A percentile compares a stretch with the other conserved stretches of the same genome.
Conservation (phyloP, 2,329 filamentous ascomycete genomes). For the Calycina marina region DNA sequence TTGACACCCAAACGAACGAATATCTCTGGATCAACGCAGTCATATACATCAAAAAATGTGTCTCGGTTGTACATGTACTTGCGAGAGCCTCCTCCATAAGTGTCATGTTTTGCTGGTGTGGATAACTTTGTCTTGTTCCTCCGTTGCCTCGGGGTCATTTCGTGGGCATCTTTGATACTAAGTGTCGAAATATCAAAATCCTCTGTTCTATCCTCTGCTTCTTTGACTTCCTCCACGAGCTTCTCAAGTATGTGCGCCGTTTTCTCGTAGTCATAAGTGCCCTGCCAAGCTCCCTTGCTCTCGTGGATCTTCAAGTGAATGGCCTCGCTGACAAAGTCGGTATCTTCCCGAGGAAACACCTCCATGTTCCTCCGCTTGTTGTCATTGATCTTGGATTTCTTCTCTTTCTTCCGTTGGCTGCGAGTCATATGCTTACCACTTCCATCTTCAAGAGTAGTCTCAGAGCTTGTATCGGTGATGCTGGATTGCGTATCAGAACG, state of each 20-base stretch:
- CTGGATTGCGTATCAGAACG: constrained; percentile 3
- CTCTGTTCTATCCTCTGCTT: too few relatives aligned
- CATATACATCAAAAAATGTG: constrained; percentile 7
- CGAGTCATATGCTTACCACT: constrained; percentile 9
- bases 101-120: constrained; percentile 9
- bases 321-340: constrained; percentile 18
- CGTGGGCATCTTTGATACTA: constrained; percentile 8
- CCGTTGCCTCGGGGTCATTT: constrained; percentile 17
- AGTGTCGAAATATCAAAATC: too few relatives aligned
- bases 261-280: constrained; percentile 11
- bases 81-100: constrained; percentile 9
- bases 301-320: constrained; percentile 17
- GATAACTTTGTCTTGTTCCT: constrained; percentile 10
- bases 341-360: constrained; percentile 13
- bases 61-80: constrained; percentile 7
- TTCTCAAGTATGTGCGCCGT: constrained; percentile 1
- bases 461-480: constrained; percentile 11
- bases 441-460: constrained; percentile 2
- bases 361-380: constrained; percentile 10
- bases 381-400: constrained; percentile 8
- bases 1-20: constrained; percentile 19
- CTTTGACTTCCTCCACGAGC: constrained; percentile 1
- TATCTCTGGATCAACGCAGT: constrained; percentile 15
- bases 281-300: constrained; percentile 19
- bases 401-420: constrained; percentile 16